A percentile compares a stretch with the other conserved stretches of the same genome.
These are phyloP conservation scores for Botryosphaeria dothidea DNA, from an alignment of 2,329 filamentous ascomycete species.

Conservation along the genomic window DNA sequence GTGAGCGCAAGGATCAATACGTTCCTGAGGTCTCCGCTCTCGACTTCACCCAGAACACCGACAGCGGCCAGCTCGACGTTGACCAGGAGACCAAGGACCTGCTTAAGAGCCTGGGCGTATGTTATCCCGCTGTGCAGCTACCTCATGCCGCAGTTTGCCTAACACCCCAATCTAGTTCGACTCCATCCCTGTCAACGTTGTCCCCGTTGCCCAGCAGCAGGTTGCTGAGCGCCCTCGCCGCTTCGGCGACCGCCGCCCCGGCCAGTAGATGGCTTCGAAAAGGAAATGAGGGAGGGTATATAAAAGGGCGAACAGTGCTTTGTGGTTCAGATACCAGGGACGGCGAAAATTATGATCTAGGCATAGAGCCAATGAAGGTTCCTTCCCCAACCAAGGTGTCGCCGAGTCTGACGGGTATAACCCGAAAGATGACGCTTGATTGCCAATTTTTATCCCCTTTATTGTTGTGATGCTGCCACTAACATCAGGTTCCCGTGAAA, in stretches of 20 bases:
- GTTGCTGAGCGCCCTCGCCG: slow-evolving; percentile 77
- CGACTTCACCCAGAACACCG: slow-evolving; percentile 93
- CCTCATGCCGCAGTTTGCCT: background rate
- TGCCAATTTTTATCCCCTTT: slow-evolving; percentile 59
- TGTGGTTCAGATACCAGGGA: slow-evolving; percentile 31
- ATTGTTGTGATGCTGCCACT: background rate
- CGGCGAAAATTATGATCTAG: slow-evolving; percentile 33
- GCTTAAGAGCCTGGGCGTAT: slow-evolving; percentile 96
- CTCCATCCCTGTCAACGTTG: slow-evolving; percentile 93
- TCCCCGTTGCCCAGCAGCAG: slow-evolving; percentile 87
- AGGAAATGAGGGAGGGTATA: slow-evolving; percentile 30
- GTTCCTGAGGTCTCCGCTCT: slow-evolving; percentile 98
- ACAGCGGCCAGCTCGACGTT: slow-evolving; percentile 91
- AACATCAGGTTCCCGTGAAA: background rate
- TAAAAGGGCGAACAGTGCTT: slow-evolving; percentile 19
- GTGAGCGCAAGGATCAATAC: slow-evolving; percentile 99
- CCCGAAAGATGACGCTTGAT: slow-evolving; percentile 81
- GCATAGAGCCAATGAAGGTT: slow-evolving; percentile 30
- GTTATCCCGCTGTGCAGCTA: slow-evolving; percentile 45
- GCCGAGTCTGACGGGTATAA: slow-evolving; percentile 66
- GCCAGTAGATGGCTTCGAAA: slow-evolving; percentile 25
- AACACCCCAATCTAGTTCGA: slow-evolving; percentile 70
- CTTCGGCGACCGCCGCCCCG: slow-evolving; percentile 65
- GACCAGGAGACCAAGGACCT: slow-evolving; percentile 98
- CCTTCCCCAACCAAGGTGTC: slow-evolving; percentile 71